Evolutionary conservation across 108 stramenopile genomes (phyloP).

Genomic region (Asterionellopsis glacialis): DNA sequence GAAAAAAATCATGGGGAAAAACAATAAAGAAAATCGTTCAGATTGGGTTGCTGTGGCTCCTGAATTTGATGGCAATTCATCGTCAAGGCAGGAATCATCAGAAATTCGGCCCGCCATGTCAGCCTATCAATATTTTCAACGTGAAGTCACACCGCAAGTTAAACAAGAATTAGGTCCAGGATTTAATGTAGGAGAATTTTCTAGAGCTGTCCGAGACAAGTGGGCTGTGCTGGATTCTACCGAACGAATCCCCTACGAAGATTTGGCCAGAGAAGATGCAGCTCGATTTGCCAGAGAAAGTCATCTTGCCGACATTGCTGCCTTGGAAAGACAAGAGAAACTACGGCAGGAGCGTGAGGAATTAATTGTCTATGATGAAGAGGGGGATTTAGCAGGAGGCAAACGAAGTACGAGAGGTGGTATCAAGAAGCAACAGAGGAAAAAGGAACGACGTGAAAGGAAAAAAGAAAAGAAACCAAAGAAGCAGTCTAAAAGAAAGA

Average conservation of each 20-base stretch:
- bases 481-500: constrained; percentile 14
- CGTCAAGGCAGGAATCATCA: constrained; percentile 11
- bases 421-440: constrained; percentile 39
- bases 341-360: constrained; percentile 45
- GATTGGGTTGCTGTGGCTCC: constrained; percentile 83
- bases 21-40: constrained; percentile 66
- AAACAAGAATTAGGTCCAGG: constrained; percentile 39
- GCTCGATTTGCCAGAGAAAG: constrained; percentile 61
- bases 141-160: constrained; percentile 44
- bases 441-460: constrained; percentile 27
- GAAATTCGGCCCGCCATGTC: constrained; percentile 55
- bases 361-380: constrained; percentile 52
- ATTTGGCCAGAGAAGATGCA: constrained; percentile 48
- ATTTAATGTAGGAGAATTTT: constrained; percentile 59
- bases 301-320: constrained; percentile 66
- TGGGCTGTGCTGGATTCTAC: constrained; percentile 46
- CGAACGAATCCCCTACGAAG: constrained; percentile 42
- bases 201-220: constrained; percentile 46
- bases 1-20: no score
- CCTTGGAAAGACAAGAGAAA: constrained; percentile 48
- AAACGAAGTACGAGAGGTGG: constrained; percentile 34
- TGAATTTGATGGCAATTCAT: constrained; percentile 27
- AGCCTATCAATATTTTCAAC: constrained; percentile 73
- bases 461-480: neutral
- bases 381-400: constrained; percentile 15